Conservation (phyloP, 2,329 filamentous ascomycete species). For the Westerdykella sp. region DNA sequence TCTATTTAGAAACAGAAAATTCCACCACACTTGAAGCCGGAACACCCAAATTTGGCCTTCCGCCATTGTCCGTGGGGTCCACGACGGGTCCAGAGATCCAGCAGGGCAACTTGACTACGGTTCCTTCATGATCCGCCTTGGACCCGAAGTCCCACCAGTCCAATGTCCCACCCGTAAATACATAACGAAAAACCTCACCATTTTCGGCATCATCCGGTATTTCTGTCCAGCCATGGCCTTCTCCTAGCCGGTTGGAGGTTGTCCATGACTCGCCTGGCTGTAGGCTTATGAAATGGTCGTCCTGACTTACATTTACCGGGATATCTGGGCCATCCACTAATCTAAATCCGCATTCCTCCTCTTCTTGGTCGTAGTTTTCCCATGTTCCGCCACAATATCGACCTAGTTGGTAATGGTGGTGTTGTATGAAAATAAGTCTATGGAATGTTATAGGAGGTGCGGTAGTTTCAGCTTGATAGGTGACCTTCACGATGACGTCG, state of each 20-base stretch:
- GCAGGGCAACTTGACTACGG: conserved; percentile 4
- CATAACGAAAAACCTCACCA: conserved; percentile 1
- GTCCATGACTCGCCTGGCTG: conserved; percentile 5
- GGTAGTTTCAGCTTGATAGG: conserved; percentile 2
- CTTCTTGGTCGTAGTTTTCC: not conserved
- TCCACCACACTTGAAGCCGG: conserved; percentile 2
- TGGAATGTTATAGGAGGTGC: conserved; percentile 5
- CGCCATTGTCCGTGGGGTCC: conserved; percentile 3
- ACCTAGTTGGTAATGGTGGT: conserved; percentile 1
- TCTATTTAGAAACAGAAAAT: not conserved
- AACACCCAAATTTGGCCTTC: conserved; percentile 2
- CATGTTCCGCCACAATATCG: conserved; percentile 3
- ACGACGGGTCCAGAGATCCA: conserved; percentile 2
- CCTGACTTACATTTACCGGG: conserved; percentile 1
- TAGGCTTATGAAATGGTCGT: conserved; percentile 3
- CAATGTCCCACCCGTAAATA: not conserved
- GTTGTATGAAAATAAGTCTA: conserved; percentile 1
- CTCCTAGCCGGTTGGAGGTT: conserved; percentile 1
- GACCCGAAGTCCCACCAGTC: conserved; percentile 6
- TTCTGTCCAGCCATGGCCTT: conserved; percentile 1
- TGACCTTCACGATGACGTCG: conserved; percentile 2
- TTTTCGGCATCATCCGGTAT: conserved; percentile 3
- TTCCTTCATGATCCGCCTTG: conserved; percentile 3
- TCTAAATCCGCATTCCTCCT: conserved; percentile 1
- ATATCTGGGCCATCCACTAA: conserved; percentile 4